A percentile compares a stretch with the other conserved stretches of the same genome.
These are phyloP conservation scores for Gossypium davidsonii DNA, from an alignment of 441 rosid genomes.

Conservation along the genomic window DNA sequence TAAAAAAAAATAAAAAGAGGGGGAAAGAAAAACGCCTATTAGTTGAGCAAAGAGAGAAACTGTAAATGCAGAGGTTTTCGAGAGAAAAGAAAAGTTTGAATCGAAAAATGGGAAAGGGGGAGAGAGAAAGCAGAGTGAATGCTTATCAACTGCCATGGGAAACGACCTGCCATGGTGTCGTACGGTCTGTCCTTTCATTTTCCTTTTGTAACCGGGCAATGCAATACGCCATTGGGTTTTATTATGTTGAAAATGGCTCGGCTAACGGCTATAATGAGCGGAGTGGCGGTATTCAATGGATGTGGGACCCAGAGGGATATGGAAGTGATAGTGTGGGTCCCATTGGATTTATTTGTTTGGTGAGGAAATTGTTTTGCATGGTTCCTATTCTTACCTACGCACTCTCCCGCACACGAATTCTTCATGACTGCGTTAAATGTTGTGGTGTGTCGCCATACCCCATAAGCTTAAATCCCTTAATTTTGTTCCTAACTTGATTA, in stretches of 20 bases:
- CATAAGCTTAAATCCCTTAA: no score
- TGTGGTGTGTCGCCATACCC: no score
- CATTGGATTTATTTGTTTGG: neutral
- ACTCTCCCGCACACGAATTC: neutral
- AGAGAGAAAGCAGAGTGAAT: constrained; percentile 38
- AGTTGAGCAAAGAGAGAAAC: neutral
- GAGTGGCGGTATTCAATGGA: neutral
- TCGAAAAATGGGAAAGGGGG: neutral
- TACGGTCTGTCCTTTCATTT: constrained; percentile 22
- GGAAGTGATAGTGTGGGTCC: neutral
- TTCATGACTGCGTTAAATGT: neutral
- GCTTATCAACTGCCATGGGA: constrained; percentile 63
- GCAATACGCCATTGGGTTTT: neutral
- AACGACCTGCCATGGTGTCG: constrained; percentile 44
- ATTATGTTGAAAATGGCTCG: neutral
- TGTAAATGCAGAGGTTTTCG: constrained; percentile 4
- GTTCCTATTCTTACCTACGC: neutral
- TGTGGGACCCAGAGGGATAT: neutral
- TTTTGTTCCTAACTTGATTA: no score
- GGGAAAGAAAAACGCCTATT: neutral
- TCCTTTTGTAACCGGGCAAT: constrained; percentile 10
- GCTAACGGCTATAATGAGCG: neutral
- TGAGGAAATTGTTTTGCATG: neutral
- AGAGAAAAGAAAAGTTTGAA: neutral
- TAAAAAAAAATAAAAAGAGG: neutral